Base-by-base conservation (phyloP, 257 asterid species). In the Solanum tarijense region DNA sequence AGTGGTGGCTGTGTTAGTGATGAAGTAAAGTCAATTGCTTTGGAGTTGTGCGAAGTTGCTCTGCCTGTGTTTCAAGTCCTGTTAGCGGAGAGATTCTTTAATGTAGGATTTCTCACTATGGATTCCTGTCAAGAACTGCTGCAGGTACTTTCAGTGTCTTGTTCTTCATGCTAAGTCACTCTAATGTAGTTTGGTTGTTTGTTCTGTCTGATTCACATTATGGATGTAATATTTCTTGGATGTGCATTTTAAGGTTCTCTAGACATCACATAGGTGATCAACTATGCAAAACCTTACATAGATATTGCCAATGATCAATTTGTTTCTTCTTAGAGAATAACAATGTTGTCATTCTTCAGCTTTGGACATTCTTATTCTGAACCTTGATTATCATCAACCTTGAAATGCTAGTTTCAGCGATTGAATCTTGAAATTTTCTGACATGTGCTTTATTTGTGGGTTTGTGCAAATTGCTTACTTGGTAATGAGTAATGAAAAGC, bases 71-170 rank as follows among this genome's bases (percentile, higher is more conserved):
- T 96, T 88, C 95, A 95, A 88, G 93, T 87, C 86, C 88, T 97
- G 92, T 91, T 93, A 90, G 86, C 95, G 13, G 92, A 92, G 90
- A 94, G 96, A 89, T 95, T 96, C 90, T 95, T 95, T 91, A 69
- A 88, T 82, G 89, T 93, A 23, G 96, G 97, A 88, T 96, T 91
- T 89, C 97, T 95, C 91, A 91, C 95, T 83, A 18, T 92, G 91
- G 97, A 93, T 88, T 92, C 93, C 87, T 96, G 98, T 90, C 90
- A 74, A 88, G 99, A 96, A 89, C 91, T 97, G 86, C 88, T 97
- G 89, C 94, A 96, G 98, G 99, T 96, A 90, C 39, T 46, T 52
- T 73, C 29, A 73, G 23, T 85, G 68, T 71, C 79, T 71, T 66
- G 79, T 85, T 43, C 16, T 82, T 82, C 85, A 23, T 48, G 43